A percentile compares a stretch with the other conserved stretches of the same genome.
Conservation (phyloP, 2,329 filamentous ascomycete genomes). For the Parascedosporium putredinis region DNA sequence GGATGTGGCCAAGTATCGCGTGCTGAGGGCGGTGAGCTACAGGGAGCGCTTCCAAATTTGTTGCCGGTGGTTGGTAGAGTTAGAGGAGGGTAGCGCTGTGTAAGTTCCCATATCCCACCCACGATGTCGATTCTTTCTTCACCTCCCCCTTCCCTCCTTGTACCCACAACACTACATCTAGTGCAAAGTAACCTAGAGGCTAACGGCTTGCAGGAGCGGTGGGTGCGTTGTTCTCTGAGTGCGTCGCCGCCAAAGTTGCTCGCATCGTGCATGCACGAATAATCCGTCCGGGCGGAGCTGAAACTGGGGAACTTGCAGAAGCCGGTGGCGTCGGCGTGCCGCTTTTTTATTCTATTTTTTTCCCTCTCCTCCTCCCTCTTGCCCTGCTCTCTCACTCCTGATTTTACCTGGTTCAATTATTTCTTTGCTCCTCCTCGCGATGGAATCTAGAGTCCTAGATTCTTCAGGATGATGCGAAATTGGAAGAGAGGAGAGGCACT, state of each 20-base stretch:
- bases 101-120: background rate
- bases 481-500: too few species aligned
- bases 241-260: background rate
- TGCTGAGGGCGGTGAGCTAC: constrained; percentile 65
- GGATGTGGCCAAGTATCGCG: constrained; percentile 67
- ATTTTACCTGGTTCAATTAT: too few species aligned
- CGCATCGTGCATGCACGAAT: background rate
- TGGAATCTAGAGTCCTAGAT: too few species aligned
- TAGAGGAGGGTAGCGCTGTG: constrained; percentile 64
- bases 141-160: background rate
- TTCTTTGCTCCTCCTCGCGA: too few species aligned
- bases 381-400: too few species aligned
- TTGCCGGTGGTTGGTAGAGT: constrained; percentile 64
- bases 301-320: background rate
- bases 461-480: too few species aligned
- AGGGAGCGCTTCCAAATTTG: constrained; percentile 75
- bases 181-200: too few species aligned
- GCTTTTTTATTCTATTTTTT: too few species aligned
- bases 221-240: background rate
- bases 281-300: background rate
- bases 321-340: too few species aligned
- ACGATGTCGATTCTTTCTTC: background rate
- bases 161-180: too few species aligned
- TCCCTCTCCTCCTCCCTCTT: too few species aligned
- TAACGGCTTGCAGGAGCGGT: constrained; percentile 2